phyloP scores from a whole-genome alignment of 2,329 filamentous ascomycete genomes.

The Graphium sp. region DNA sequence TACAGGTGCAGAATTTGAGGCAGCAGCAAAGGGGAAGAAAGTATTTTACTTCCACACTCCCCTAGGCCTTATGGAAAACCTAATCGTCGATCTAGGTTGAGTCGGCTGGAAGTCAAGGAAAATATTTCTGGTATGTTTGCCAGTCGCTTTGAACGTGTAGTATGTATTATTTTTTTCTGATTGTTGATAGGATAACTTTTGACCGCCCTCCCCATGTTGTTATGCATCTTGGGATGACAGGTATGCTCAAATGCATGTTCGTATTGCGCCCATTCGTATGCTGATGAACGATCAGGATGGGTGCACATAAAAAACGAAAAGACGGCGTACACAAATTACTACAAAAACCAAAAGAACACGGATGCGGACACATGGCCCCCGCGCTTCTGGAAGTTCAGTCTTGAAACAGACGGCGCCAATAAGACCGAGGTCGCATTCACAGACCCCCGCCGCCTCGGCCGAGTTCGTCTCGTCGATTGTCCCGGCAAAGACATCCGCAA shows the following conservation, averaged over 20 bases:
- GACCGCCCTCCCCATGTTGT: slow-evolving; percentile 71
- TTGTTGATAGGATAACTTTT: slow-evolving; percentile 25
- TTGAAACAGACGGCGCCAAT: slow-evolving; percentile 43
- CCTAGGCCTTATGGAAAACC: background rate
- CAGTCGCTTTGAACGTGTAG: no score
- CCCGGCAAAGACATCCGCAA: slow-evolving; percentile 59
- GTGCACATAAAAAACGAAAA: slow-evolving; percentile 68
- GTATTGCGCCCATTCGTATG: no score
- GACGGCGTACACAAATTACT: slow-evolving; percentile 67
- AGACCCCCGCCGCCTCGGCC: slow-evolving; percentile 62
- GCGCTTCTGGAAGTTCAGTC: slow-evolving; percentile 71
- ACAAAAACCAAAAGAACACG: slow-evolving; percentile 49
- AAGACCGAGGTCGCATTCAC: slow-evolving; percentile 58
- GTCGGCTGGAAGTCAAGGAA: slow-evolving; percentile 70
- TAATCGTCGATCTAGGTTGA: slow-evolving; percentile 21
- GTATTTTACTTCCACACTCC: slow-evolving; percentile 9
- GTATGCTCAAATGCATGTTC: slow-evolving; percentile 13
- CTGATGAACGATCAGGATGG: no score
- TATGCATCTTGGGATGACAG: slow-evolving; percentile 71
- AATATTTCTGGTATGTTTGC: slow-evolving; percentile 75
- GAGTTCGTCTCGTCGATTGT: slow-evolving; percentile 71
- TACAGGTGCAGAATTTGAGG: slow-evolving; percentile 55
- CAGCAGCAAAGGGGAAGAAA: slow-evolving; percentile 58
- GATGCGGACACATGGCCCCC: slow-evolving; percentile 64
- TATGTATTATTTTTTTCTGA: slow-evolving; percentile 1